Evolutionary conservation across 2,329 filamentous ascomycete genomes (phyloP), one percentile per base, ranked within the genome.

Genomic region (Exophiala oligosperma): DNA sequence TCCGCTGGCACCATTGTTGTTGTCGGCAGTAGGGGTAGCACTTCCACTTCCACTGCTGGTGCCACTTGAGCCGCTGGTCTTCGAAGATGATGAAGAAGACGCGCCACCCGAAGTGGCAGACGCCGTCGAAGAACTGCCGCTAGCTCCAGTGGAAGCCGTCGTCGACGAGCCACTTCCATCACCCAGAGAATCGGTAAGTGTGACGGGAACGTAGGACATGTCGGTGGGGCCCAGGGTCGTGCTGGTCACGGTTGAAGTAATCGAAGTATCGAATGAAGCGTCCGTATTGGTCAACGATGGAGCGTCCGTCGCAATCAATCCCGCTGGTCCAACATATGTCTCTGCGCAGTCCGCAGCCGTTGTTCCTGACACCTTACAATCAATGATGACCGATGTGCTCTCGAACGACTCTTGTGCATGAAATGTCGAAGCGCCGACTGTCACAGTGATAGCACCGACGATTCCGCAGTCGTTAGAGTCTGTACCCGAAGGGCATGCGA

Each of bases 361-460:
- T 24, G 62, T 62, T 9, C 64, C 62, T 35, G 58, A 59, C 46
- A 66, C n/a, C 6, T 21, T 54, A 47, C 63, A 65, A 17, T 62
- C 57, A n/a, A 64, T 24, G n/a, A 44, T 14, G 6, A 54, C 59
- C 38, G 57, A 52, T 5, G 60, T 49, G 4, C 51, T 29, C n/a
- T 61, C 61, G 37, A 49, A 50, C 8, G 61, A 41, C 29, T 60
- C 54, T 12, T 52, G 17, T 21, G 40, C 52, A 24, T 46, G 48
- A 26, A 64, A 54, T 3, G 62, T 66, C 12, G 54, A 57, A 3
- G 64, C 57, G 5, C 62, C 64, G 17, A 59, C 61, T 2, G 64
- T 66, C 5, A 64, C 54, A 14, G 62, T 66, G n/a, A 63, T 47
- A 14, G 56, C 56, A n/a, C 49, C 54, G 28, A 47, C 48, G 12